A percentile compares a stretch with the other conserved stretches of the same genome.
Evolutionary conservation across 257 asterid genomes (phyloP).

Genomic region (Lithospermum erythrorhizon): DNA sequence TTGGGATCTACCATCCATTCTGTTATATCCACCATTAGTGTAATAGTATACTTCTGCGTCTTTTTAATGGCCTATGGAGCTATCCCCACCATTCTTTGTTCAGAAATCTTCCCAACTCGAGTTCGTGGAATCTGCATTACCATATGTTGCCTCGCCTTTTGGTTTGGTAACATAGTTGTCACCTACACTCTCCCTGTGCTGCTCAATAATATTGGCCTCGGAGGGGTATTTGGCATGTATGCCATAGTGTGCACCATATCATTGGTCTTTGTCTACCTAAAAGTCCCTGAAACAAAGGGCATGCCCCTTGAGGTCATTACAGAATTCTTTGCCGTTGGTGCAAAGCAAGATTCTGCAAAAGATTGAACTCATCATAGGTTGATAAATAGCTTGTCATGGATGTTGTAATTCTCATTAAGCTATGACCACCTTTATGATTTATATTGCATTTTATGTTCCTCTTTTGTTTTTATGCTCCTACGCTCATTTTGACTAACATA

Average conservation of each 20-base stretch:
- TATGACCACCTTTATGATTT: too few species aligned
- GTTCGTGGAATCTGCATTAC: not conserved
- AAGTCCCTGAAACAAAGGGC: constrained; percentile 11
- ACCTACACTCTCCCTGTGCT: constrained; percentile 3
- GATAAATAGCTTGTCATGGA: too few species aligned
- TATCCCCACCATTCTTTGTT: not conserved
- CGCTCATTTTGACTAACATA: too few species aligned
- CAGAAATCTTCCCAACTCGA: not conserved
- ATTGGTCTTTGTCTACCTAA: constrained; percentile 2
- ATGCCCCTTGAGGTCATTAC: constrained; percentile 7
- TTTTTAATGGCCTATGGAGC: too few species aligned
- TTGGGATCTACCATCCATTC: too few species aligned
- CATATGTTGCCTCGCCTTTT: not conserved
- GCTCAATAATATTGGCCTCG: constrained; percentile 5
- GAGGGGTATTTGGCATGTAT: constrained; percentile 6
- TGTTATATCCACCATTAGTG: too few species aligned
- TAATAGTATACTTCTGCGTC: too few species aligned
- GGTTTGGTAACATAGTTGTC: constrained; percentile 3
- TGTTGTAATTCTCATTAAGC: too few species aligned
- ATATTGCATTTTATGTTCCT: too few species aligned
- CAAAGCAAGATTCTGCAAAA: not conserved
- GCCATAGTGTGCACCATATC: constrained; percentile 4
- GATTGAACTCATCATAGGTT: too few species aligned
- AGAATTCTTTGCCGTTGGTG: constrained; percentile 4
- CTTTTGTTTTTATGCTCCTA: too few species aligned